Evolutionary conservation across 768 basidiomycete species (phyloP).

Genomic region (Mrakia gelida): DNA sequence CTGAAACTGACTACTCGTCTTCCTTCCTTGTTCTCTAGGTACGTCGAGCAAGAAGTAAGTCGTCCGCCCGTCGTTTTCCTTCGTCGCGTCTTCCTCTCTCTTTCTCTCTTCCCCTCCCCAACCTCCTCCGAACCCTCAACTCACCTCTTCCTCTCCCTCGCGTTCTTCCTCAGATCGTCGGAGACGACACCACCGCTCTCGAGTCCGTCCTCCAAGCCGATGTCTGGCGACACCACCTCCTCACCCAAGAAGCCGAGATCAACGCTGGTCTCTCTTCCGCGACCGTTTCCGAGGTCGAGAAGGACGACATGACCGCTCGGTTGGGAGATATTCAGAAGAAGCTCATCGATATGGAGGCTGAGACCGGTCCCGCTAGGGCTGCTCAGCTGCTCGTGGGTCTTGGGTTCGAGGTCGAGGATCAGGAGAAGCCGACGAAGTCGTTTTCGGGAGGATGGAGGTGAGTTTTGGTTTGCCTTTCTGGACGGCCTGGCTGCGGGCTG

Average conservation of each 20-base stretch:
- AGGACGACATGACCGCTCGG: slow-evolving; percentile 75
- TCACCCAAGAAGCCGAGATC: slow-evolving; percentile 74
- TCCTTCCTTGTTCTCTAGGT: slow-evolving; percentile 42
- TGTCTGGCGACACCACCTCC: slow-evolving; percentile 90
- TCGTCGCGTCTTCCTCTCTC: not conserved
- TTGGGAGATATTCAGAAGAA: slow-evolving; percentile 84
- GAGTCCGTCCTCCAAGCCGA: slow-evolving; percentile 99
- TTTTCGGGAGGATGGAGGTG: slow-evolving; percentile 89
- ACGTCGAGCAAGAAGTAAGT: slow-evolving; percentile 92
- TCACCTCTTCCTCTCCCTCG: not conserved
- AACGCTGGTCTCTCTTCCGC: slow-evolving; percentile 60
- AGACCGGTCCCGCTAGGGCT: slow-evolving; percentile 90
- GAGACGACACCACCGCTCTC: slow-evolving; percentile 86
- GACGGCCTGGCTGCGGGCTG: not conserved
- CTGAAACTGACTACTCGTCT: not conserved
- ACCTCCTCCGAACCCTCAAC: not conserved
- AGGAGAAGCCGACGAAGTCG: slow-evolving; percentile 70
- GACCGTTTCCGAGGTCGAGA: slow-evolving; percentile 44
- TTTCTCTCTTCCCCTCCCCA: no score
- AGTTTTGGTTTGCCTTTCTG: slow-evolving; percentile 6
- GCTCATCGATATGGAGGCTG: slow-evolving; percentile 96
- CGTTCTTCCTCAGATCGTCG: slow-evolving; percentile 60
- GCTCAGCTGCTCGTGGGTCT: slow-evolving; percentile 85
- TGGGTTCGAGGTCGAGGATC: slow-evolving; percentile 85
- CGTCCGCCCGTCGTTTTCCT: not conserved